A percentile compares a stretch with the other conserved stretches of the same genome.
Evolutionary conservation across 352 stramenopile genomes (phyloP).

Genomic region (Globisporangium perplexum): DNA sequence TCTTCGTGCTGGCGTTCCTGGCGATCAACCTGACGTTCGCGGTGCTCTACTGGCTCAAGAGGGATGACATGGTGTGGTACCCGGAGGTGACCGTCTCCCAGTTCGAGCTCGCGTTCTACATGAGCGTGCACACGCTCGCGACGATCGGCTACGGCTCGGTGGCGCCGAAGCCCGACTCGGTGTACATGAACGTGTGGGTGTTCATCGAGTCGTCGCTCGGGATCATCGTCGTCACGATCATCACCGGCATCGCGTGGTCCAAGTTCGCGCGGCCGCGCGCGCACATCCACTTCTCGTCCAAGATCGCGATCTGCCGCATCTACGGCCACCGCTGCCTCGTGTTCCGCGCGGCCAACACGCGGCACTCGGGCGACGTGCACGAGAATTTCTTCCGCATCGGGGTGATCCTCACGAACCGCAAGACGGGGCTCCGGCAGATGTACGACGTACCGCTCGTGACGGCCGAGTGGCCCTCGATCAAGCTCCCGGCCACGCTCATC

Average conservation of each 20-base stretch:
- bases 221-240: constrained; percentile 77
- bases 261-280: constrained; percentile 77
- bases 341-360: constrained; percentile 76
- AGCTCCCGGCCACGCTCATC: constrained; percentile 74
- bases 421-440: constrained; percentile 71
- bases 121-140: constrained; percentile 78
- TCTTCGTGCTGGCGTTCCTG: constrained; percentile 69
- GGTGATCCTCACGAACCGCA: constrained; percentile 79
- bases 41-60: constrained; percentile 53
- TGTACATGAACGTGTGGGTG: constrained; percentile 79
- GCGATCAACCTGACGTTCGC: constrained; percentile 60
- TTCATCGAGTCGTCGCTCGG: constrained; percentile 70
- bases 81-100: constrained; percentile 35
- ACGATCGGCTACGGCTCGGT: constrained; percentile 83
- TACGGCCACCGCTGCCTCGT: constrained; percentile 74
- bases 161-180: constrained; percentile 29
- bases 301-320: constrained; percentile 62
- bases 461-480: constrained; percentile 77
- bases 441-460: constrained; percentile 81
- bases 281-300: constrained; percentile 78
- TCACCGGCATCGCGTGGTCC: constrained; percentile 81
- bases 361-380: constrained; percentile 72
- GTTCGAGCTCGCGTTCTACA: constrained; percentile 72
- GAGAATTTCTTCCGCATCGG: constrained; percentile 82
- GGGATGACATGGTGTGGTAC: constrained; percentile 32